Evolutionary conservation across 345 rosid species (phyloP).

Genomic region (Salix caprea): DNA sequence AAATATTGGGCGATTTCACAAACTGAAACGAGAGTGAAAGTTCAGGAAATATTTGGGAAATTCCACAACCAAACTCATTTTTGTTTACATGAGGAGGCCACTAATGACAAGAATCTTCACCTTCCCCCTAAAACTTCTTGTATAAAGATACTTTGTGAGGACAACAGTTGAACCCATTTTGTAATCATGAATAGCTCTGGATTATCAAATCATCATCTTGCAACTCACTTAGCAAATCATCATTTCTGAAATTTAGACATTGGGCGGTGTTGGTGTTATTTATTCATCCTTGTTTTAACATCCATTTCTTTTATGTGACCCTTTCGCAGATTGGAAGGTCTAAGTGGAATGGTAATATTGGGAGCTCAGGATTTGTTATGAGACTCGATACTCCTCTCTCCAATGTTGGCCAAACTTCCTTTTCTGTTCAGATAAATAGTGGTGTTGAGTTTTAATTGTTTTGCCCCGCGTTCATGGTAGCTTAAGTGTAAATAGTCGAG

Average conservation of each 20-base stretch:
- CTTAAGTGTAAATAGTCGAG: constrained; percentile 35
- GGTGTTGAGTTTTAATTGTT: constrained; percentile 69
- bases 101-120: not conserved
- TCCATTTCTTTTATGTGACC: not conserved
- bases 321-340: constrained; percentile 77
- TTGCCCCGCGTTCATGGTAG: not conserved
- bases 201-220: not conserved
- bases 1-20: not conserved
- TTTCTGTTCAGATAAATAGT: constrained; percentile 71
- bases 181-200: too few relatives aligned
- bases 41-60: not conserved
- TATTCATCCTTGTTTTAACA: not conserved
- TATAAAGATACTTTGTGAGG: not conserved
- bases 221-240: not conserved
- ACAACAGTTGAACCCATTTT: not conserved
- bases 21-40: not conserved
- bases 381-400: constrained; percentile 70
- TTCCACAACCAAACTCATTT: not conserved
- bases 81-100: not conserved
- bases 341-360: constrained; percentile 86
- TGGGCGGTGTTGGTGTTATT: not conserved
- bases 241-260: not conserved
- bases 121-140: not conserved
- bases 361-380: constrained; percentile 74
- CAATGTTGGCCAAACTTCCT: constrained; percentile 57